Percentiles rank a stretch among this genome's conserved stretches.
phyloP scores from a whole-genome alignment of 2,329 filamentous ascomycete genomes.

The Talaromyces sp. region DNA sequence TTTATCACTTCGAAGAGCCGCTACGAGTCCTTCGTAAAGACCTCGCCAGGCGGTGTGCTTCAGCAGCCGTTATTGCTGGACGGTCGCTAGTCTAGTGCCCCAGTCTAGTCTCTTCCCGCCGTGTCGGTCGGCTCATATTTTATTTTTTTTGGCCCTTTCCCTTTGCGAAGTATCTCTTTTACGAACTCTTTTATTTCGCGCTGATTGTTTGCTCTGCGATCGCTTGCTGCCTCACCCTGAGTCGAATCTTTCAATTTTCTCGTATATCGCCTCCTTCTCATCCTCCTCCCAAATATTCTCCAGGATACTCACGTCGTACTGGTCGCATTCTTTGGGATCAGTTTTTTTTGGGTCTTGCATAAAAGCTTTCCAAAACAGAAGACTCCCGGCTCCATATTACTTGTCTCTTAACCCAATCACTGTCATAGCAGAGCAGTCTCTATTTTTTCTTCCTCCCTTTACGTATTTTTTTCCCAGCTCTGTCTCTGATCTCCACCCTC shows the following conservation, averaged over 20 bases:
- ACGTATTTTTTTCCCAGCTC: slow-evolving; percentile 20
- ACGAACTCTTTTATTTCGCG: background rate
- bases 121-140: background rate
- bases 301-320: background rate
- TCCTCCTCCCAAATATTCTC: background rate
- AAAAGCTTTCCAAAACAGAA: background rate
- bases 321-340: slow-evolving; percentile 14
- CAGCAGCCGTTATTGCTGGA: background rate
- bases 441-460: slow-evolving; percentile 14
- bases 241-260: background rate
- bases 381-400: slow-evolving; percentile 3
- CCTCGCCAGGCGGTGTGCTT: slow-evolving; percentile 8
- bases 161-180: background rate
- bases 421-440: background rate
- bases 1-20: too few species aligned
- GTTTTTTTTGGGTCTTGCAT: background rate
- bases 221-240: slow-evolving; percentile 5
- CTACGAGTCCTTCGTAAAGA: too few species aligned
- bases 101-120: slow-evolving; percentile 5
- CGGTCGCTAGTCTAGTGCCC: background rate
- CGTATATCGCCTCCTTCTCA: background rate
- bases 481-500: slow-evolving; percentile 12
- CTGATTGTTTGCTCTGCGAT: background rate
- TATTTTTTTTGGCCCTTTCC: background rate
- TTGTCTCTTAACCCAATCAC: slow-evolving; percentile 20